Evolutionary conservation across 352 stramenopile species (phyloP).

Genomic region (Phytophthora kernoviae): DNA sequence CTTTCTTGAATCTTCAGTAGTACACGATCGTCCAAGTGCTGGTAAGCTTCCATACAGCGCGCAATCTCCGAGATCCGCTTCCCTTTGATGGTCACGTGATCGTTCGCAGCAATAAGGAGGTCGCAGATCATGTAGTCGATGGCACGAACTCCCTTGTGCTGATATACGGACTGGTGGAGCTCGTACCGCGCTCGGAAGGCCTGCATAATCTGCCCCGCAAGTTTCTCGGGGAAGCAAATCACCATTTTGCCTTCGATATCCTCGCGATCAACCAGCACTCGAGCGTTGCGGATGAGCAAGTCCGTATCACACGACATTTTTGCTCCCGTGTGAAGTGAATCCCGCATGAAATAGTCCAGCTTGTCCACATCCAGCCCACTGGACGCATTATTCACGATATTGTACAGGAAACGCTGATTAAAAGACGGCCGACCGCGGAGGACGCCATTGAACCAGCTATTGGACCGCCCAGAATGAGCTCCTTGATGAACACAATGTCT

Average conservation of each 20-base stretch:
- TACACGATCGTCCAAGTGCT: conserved; percentile 84
- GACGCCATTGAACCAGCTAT: conserved; percentile 37
- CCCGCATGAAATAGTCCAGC: conserved; percentile 90
- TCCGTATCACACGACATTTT: conserved; percentile 78
- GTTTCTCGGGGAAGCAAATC: conserved; percentile 90
- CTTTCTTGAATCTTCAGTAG: conserved; percentile 79
- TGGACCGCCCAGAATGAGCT: conserved; percentile 75
- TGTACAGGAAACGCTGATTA: conserved; percentile 79
- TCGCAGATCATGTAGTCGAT: conserved; percentile 92
- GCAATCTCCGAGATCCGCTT: conserved; percentile 73
- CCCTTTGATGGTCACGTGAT: conserved; percentile 64
- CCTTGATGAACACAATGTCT: conserved; percentile 80
- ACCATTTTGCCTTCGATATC: conserved; percentile 47
- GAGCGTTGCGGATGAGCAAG: conserved; percentile 74
- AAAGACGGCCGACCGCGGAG: conserved; percentile 47
- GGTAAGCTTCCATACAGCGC: conserved; percentile 69
- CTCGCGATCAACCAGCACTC: conserved; percentile 67
- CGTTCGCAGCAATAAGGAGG: conserved; percentile 69
- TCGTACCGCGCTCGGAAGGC: conserved; percentile 88
- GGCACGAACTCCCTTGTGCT: conserved; percentile 80
- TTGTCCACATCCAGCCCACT: conserved; percentile 91
- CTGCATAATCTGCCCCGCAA: conserved; percentile 85
- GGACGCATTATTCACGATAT: conserved; percentile 89
- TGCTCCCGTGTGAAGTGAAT: conserved; percentile 76
- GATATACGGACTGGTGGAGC: conserved; percentile 89